Evolutionary conservation across 805 yeast species (phyloP).

Genomic region (Candida tallmaniae): DNA sequence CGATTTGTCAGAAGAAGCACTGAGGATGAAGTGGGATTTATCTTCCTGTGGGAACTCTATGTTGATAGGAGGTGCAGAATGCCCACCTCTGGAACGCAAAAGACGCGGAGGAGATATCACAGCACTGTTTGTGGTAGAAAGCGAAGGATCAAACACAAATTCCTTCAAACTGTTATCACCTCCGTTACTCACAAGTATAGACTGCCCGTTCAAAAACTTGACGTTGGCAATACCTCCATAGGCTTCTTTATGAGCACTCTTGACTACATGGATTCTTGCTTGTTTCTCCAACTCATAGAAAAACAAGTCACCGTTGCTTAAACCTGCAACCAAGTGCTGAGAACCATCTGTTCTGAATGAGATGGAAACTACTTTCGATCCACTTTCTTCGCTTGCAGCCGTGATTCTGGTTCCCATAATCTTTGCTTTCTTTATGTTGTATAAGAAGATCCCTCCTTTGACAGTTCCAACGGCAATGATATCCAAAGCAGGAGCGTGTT

Average conservation of each 20-base stretch:
- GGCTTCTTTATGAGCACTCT: constrained; percentile 66
- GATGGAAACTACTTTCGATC: constrained; percentile 49
- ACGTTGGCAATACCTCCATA: constrained; percentile 76
- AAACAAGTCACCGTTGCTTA: constrained; percentile 74
- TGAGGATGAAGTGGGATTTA: constrained; percentile 73
- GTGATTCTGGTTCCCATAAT: constrained; percentile 46
- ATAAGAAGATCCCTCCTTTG: constrained; percentile 61
- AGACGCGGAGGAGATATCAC: constrained; percentile 87
- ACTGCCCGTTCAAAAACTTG: constrained; percentile 83
- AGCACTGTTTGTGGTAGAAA: constrained; percentile 57
- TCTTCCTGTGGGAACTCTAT: constrained; percentile 74
- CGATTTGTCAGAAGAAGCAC: constrained; percentile 82
- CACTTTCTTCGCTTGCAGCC: constrained; percentile 35
- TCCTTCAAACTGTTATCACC: constrained; percentile 88
- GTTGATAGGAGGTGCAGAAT: constrained; percentile 79
- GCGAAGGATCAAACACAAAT: constrained; percentile 87
- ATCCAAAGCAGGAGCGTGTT: constrained; percentile 84
- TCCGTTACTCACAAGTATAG: constrained; percentile 83
- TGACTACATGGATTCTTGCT: constrained; percentile 69
- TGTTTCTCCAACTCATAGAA: constrained; percentile 77
- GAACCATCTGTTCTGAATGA: constrained; percentile 92
- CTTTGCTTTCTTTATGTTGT: constrained; percentile 63
- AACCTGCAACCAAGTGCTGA: constrained; percentile 76
- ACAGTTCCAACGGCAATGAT: constrained; percentile 72
- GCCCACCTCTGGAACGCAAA: constrained; percentile 96